phyloP scores from a whole-genome alignment of 371 early-diverging fungal species.

The Mucor circinelloides region DNA sequence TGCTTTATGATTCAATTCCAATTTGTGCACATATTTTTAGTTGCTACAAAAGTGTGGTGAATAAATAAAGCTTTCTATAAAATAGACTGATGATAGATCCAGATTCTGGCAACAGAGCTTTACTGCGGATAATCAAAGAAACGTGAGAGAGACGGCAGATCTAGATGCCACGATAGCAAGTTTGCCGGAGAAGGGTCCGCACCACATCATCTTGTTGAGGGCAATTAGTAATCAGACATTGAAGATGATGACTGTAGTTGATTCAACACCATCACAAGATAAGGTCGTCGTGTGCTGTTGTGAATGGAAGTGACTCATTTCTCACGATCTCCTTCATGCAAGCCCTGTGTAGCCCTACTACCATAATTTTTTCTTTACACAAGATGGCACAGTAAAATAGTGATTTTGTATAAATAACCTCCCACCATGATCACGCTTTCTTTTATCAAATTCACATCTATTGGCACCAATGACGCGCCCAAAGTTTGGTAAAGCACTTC shows the following conservation, averaged over 20 bases:
- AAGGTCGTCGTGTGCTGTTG: neutral
- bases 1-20: neutral
- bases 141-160: no score
- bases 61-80: no score
- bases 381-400: neutral
- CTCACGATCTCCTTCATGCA: neutral
- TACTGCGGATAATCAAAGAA: no score
- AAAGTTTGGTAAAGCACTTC: conserved; percentile 44
- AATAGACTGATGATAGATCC: no score
- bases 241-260: neutral
- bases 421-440: no score
- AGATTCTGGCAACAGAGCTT: no score
- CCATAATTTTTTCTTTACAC: neutral
- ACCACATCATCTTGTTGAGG: no score
- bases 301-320: neutral
- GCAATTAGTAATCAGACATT: neutral
- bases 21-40: neutral
- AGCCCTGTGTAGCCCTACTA: neutral
- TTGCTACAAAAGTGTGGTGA: no score
- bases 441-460: neutral
- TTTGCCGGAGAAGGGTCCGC: no score
- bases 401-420: no score
- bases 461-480: neutral
- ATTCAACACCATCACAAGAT: neutral
- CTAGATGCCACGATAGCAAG: no score